Evolutionary conservation across 495 filamentous ascomycete genomes (phyloP).

Genomic region (Neurospora sp.): DNA sequence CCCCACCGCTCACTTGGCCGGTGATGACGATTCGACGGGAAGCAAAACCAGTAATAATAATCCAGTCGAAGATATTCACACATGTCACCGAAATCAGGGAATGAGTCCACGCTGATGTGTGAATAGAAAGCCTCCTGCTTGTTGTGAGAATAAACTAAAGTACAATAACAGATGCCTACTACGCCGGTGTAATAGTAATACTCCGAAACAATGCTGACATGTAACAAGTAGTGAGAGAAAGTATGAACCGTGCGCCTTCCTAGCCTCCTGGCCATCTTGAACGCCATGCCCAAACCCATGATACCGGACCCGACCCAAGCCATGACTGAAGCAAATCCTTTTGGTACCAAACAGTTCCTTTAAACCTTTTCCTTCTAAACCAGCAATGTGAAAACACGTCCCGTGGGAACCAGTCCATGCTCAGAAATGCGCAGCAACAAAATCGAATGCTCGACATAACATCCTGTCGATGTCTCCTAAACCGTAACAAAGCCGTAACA

Average conservation of each 20-base stretch:
- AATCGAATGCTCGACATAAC: background rate
- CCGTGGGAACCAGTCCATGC: background rate
- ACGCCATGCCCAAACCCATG: background rate
- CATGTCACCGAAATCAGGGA: background rate
- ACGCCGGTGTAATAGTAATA: background rate
- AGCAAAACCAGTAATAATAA: background rate
- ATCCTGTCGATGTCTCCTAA: background rate
- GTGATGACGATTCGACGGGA: background rate
- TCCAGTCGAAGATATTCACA: background rate
- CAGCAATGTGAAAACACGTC: background rate
- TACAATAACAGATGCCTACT: background rate
- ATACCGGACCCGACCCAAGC: background rate
- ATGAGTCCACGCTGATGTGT: background rate
- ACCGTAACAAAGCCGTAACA: background rate
- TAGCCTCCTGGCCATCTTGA: background rate
- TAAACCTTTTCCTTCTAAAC: background rate
- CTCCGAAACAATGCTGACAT: background rate
- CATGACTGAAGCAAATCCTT: background rate
- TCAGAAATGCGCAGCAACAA: background rate
- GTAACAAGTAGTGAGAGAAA: background rate
- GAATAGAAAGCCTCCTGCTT: background rate
- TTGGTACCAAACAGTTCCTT: background rate
- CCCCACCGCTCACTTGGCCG: background rate
- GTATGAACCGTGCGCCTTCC: background rate
- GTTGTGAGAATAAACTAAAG: background rate